Base-by-base conservation (phyloP, 306 rosid species). In the Sicyos baderoa region DNA sequence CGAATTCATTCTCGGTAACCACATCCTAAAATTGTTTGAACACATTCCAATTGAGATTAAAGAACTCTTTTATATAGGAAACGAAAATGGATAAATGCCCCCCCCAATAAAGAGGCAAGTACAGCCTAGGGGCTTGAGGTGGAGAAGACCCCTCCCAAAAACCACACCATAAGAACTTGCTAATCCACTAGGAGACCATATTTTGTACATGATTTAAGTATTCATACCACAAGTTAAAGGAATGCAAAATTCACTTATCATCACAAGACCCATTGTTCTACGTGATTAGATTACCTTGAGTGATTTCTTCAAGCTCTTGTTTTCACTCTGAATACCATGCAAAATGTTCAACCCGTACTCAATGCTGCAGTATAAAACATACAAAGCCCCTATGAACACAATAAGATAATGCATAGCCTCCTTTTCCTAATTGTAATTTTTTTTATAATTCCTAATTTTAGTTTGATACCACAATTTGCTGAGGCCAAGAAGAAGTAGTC, bases 1-100 rank as follows among this genome's bases (percentile, higher is more conserved):
- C 98, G 76, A 89, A 89, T 55, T 93, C 98, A 64, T 93, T 93
- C 80, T 88, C 97, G 0, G 98, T 88, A 55, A 82, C 95, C 81
- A 93, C 97, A 75, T 93, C 98, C 98, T 93, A 84, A 8, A 77
- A 79, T 45, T 44, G 9, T 49, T 49, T 7, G 32, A 55, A 1
- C 47, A 71, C 19, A 72, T 15, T 22, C 47, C 17, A 32, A 54
- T 70, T 68, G 2, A 21, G 25, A 29, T 9, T 23, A 3, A 58
- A 56, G 44, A 65, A 49, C 73, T n/a, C 72, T 35, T 35, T 35
- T 35, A 35, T 35, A 35, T 6, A 6, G 42, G 42, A 35, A 35
- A 35, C 42, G 8, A 35, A 35, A 35, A 6, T 5, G 42, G 8
- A 35, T 35, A 35, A 5, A 4, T 4, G 6, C 42, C 35, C 35